Percentiles rank a stretch among this genome's conserved stretches.
phyloP scores from a whole-genome alignment of 2,329 filamentous ascomycete genomes.

The Ascochyta lentis region DNA sequence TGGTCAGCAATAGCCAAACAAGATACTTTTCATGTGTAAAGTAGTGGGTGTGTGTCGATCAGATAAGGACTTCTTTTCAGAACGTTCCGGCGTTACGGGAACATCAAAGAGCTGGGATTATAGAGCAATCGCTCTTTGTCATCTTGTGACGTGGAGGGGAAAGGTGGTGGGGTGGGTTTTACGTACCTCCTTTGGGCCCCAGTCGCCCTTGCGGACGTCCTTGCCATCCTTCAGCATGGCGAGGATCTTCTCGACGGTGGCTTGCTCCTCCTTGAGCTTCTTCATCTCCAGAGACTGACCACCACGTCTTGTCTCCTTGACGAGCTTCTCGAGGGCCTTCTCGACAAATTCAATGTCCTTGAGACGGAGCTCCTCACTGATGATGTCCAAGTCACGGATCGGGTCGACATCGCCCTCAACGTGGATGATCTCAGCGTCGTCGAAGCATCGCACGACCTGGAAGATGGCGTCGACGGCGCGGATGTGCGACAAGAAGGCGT shows the following conservation, averaged over 20 bases:
- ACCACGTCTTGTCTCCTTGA: constrained; percentile 93
- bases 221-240: constrained; percentile 85
- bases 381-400: constrained; percentile 91
- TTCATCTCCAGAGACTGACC: constrained; percentile 97
- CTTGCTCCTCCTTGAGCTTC: constrained; percentile 94
- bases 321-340: constrained; percentile 88
- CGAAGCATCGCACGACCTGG: constrained; percentile 95
- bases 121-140: constrained; percentile 96
- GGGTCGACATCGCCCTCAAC: constrained; percentile 99
- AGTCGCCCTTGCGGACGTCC: constrained; percentile 89
- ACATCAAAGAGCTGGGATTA: constrained; percentile 99
- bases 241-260: constrained; percentile 88
- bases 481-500: constrained; percentile 98
- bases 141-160: constrained; percentile 70
- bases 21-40: constrained; percentile 6
- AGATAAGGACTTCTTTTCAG: constrained; percentile 86
- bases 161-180: constrained; percentile 14
- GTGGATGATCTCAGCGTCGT: constrained; percentile 99
- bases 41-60: constrained; percentile 52
- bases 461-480: constrained; percentile 98
- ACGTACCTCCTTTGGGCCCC: constrained; percentile 93
- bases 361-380: constrained; percentile 92
- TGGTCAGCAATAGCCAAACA: constrained; percentile 33
- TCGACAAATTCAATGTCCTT: constrained; percentile 99
- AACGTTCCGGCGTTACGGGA: constrained; percentile 79